Evolutionary conservation across 179 eudicot genomes (phyloP), one percentile per base, ranked within the genome.

Genomic region (Spinacia oleracea): DNA sequence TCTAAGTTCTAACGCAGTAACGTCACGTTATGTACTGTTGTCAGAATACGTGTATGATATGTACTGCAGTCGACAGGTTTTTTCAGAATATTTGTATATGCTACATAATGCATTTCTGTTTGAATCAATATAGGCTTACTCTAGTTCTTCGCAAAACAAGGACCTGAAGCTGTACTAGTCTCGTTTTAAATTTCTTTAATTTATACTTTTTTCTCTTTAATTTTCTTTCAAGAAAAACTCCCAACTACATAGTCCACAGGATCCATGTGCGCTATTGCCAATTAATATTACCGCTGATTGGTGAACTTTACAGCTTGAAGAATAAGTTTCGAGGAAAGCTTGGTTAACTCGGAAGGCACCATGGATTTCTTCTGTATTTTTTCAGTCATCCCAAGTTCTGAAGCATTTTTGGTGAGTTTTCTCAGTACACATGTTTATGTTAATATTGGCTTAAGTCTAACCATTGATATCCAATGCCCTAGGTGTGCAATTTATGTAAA

Each of bases 341-440:
- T 74, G 67, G 34, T 35, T 51, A n/a, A 38, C 31, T 74, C 67
- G 6, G 58, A 74, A 35, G 51, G 50, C 14, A 58, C 32, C 77
- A 74, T 56, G 77, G n/a, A n/a, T 12, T 25, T 38, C 48, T 12
- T 56, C 27, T 10, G 9, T 8, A 14, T 16, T 56, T 34, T 15
- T 58, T 18, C 25, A 20, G 21, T 15, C 35, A 38, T 56, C 8
- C 32, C 50, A 25, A 43, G 58, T 25, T 45, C 27, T 11, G 74
- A 70, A 70, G 56, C 73, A 70, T 14, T 70, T 70, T 46, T 45
- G 77, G 66, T 56, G 34, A 55, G 77, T 56, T 9, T 21, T n/a
- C 35, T 31, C 20, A 55, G 27, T 73, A 32, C 64, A 46, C 38
- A 43, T 70, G 15, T 34, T 9, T 31, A 5, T 53, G 62, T 31